Base-by-base conservation (phyloP, 1,284 basidiomycete species). In the Agaricales sp. region DNA sequence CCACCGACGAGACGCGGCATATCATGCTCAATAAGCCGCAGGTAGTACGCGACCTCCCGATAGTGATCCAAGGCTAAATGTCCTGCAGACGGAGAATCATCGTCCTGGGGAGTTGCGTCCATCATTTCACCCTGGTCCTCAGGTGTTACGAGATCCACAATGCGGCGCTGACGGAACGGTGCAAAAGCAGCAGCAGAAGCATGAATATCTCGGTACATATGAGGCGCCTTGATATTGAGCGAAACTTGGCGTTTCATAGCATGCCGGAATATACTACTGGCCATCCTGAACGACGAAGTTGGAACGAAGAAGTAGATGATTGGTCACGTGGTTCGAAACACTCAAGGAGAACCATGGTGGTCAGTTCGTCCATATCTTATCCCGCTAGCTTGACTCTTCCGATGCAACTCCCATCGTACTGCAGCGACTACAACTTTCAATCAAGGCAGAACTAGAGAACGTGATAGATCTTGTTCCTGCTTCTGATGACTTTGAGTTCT, bases 21-120 rank as follows among this genome's bases (percentile, higher is more conserved):
- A 63, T 93, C 91, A 54, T 86, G 78, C 61, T 90, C 88, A 53
- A 92, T 88, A 56, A 91, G 73, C 47, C 87, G 74, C 61, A 92
- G 67, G 57, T 92, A 87, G 55, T 83, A 74, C 44, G 90, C 66
- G 46, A 75, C 66, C 56, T 84, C 75, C 25, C 88, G 75, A 54
- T 90, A 77, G 58, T 87, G 75, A 52, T 78, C 73, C 46, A 92
- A 66, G 53, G 80, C 72, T 22, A 82, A 57, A 66, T 89, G 86
- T 4, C 82, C 87, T 25, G 72, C 69, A 21, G 80, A 71, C 4
- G 82, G 76, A 35, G 82, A 71, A 59, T 89, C 89, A 52, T 78
- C 68, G 37, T 75, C 75, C 22, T 71, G 63, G 53, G 70, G 76
- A 46, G 64, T 58, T 37, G 67, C 67, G 1, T 67, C 64, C 21